Conservation (phyloP, 2,329 filamentous ascomycete species). For the Fusarium lateritium region DNA sequence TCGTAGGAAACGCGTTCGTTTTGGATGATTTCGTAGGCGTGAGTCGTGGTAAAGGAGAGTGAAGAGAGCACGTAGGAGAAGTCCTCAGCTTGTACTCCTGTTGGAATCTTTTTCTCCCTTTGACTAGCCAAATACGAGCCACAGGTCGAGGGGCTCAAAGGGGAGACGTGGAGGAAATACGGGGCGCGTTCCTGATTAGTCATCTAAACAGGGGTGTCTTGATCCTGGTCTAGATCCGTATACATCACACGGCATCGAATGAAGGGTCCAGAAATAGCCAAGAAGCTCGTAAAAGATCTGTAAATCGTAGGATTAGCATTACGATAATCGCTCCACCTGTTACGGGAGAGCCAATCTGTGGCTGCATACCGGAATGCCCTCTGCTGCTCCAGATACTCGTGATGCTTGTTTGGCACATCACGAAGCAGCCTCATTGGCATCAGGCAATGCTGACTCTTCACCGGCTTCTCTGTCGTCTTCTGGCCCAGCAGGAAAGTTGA, state of each 20-base stretch:
- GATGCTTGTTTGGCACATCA: conserved; percentile 16
- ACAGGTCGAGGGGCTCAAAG: conserved; percentile 42
- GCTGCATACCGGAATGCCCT: neutral
- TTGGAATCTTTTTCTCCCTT: conserved; percentile 42
- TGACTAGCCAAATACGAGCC: conserved; percentile 28
- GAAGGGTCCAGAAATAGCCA: conserved; percentile 23
- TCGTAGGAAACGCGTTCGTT: conserved; percentile 6
- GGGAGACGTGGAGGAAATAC: conserved; percentile 42
- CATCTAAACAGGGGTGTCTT: conserved; percentile 26
- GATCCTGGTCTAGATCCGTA: conserved; percentile 17
- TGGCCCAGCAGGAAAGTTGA: conserved; percentile 72
- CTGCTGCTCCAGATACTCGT: conserved; percentile 1
- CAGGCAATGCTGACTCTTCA: conserved; percentile 32
- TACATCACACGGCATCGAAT: conserved; percentile 17
- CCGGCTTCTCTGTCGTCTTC: conserved; percentile 47
- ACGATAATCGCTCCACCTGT: conserved; percentile 5
- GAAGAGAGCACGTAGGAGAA: conserved; percentile 2
- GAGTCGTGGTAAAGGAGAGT: conserved; percentile 16
- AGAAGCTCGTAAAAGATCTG: conserved; percentile 30
- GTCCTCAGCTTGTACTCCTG: conserved; percentile 7
- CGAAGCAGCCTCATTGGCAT: conserved; percentile 27
- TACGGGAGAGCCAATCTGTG: conserved; percentile 2
- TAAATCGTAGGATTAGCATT: conserved; percentile 26
- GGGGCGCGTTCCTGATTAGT: conserved; percentile 33
- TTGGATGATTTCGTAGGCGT: neutral